Evolutionary conservation across 2,329 filamentous ascomycete genomes (phyloP), one percentile per base, ranked within the genome.

Genomic region (Cyphellophora europaea): DNA sequence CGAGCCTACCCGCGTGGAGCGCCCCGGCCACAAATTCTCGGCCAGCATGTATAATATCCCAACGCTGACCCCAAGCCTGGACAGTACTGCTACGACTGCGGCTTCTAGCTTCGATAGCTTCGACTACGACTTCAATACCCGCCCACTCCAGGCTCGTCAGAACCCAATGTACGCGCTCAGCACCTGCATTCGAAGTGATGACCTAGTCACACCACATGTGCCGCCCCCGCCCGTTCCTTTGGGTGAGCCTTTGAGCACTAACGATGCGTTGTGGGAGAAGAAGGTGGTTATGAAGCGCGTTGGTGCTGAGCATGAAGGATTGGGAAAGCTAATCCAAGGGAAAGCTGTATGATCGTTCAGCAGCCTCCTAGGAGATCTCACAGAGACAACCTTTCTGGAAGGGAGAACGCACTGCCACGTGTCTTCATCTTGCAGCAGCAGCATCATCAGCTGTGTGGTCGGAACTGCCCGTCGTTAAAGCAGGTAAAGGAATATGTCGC

Each of bases 291-390:
- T 59, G 56, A 42, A 74, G 70, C 2, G 47, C 66, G 1, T 56
- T 44, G 2, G 63, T 66, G 0, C 65, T 57, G 1, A 73, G 48
- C 1, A 54, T 50, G 30, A 76, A 56, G 2, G 74, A 63, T 2
- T 71, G 61, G 1, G 63, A 69, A 4, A 58, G 48, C 36, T 64
- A 68, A 0, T 48, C 41, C 0, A 61, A 50, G 0, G 58, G 62
- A 1, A 56, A 46, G 4, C n/a, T n/a, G n/a, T n/a, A n/a, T n/a
- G n/a, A n/a, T n/a, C n/a, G n/a, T n/a, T n/a, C n/a, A n/a, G n/a
- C n/a, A n/a, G n/a, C n/a, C n/a, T n/a, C n/a, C n/a, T n/a, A n/a
- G n/a, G n/a, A n/a, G n/a, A n/a, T n/a, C n/a, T n/a, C n/a, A n/a
- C n/a, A n/a, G n/a, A n/a, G n/a, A n/a, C n/a, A n/a, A n/a, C n/a